Percentiles rank a stretch among this genome's conserved stretches.
Conservation (phyloP, 805 yeast species). For the Scheffersomyces ergatensis region DNA sequence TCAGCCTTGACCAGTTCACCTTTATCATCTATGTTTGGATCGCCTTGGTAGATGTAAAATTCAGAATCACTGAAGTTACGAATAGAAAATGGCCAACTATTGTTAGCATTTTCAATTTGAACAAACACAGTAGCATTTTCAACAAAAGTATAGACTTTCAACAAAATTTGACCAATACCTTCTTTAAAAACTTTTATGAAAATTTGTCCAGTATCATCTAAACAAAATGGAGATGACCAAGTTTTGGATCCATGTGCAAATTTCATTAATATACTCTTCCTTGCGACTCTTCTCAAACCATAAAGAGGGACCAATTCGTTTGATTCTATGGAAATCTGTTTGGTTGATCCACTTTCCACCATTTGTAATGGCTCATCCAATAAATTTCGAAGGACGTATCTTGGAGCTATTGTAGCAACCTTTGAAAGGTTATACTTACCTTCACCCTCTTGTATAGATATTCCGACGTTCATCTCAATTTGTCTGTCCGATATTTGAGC, state of each 20-base stretch:
- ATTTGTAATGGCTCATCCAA: conserved; percentile 55
- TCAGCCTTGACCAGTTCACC: conserved; percentile 50
- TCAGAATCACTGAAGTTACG: conserved; percentile 88
- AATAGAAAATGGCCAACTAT: conserved; percentile 90
- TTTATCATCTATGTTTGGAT: conserved; percentile 69
- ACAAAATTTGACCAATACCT: conserved; percentile 63
- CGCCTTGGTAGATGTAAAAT: conserved; percentile 80
- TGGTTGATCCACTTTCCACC: conserved; percentile 66
- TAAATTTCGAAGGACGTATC: conserved; percentile 72
- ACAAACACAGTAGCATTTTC: conserved; percentile 83
- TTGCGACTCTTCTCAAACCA: conserved; percentile 52
- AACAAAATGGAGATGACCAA: conserved; percentile 88
- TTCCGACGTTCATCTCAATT: conserved; percentile 71
- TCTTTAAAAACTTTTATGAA: conserved; percentile 67
- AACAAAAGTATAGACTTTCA: conserved; percentile 71
- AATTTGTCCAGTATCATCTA: conserved; percentile 81
- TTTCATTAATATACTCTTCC: conserved; percentile 61
- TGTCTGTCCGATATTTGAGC: conserved; percentile 48
- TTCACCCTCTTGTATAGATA: conserved; percentile 74
- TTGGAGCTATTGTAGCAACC: conserved; percentile 76
- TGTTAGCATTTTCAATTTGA: conserved; percentile 66
- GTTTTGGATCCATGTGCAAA: conserved; percentile 54
- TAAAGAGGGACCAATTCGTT: conserved; percentile 57
- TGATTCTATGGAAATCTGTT: conserved; percentile 43
- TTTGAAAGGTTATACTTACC: conserved; percentile 79